Evolutionary conservation across 768 basidiomycete genomes (phyloP), one percentile per base, ranked within the genome.

Genomic region (Lyophyllum decastes): DNA sequence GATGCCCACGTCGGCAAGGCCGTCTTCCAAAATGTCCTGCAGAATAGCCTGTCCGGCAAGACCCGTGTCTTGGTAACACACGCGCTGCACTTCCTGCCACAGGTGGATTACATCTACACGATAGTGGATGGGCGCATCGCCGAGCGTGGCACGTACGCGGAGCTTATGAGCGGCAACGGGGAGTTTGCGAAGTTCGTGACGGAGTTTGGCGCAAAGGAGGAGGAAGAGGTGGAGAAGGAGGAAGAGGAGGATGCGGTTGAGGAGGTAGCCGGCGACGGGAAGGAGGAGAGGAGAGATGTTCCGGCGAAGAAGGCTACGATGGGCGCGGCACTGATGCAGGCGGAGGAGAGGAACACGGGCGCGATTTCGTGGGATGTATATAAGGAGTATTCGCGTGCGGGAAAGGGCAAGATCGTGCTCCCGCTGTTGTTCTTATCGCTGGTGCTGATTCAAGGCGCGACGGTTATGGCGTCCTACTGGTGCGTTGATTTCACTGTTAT

Each of bases 31-130:
- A 88, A 95, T 57, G 90, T 94, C 11, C 81, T 96, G 48, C 78
- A 85, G 55, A 83, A 84, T 54, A 81, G 79, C 16, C 75, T 84
- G 14, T 67, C 76, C 4, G 82, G 79, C 44, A 93, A 92, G 70
- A 96, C 95, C 8, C 83, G 92, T 26, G 78, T 98, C 46, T 84
- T 98, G 51, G 94, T 96, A 46, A 98, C 95, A 0, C 94, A 96
- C 66, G 93, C 92, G 1, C 78, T 96, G 9, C 94, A 96, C 72
- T 91, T 95, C 76, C 81, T 98, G 24, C 89, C 91, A 0, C 79
- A 89, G 55, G 91, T 92, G 25, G 94, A 96, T 70, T 90, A 92
- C 67, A 89, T 98, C 67, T 87, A 87, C 66, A 86, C 87, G 33
- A 74, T 98, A 50, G 80, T 81, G 11, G 86, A 94, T 40, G 94